These are phyloP conservation scores for Leccinum fibrillosum DNA, from an alignment of 768 basidiomycete genomes.

Conservation along the genomic window DNA sequence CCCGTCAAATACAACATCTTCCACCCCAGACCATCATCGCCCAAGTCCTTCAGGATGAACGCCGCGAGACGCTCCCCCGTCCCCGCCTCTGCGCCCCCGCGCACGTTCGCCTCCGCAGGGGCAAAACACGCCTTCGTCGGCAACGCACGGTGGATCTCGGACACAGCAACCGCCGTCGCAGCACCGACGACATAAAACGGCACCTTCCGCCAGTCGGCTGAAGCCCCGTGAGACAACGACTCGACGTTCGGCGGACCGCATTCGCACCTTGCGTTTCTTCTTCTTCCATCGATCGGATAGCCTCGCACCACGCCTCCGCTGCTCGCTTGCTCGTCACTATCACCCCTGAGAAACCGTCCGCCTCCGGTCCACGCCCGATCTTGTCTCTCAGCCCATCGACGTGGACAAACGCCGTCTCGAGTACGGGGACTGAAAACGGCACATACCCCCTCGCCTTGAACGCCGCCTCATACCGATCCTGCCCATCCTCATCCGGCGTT, in stretches of 20 bases:
- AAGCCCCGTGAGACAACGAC: background rate
- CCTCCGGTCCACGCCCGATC: conserved; percentile 37
- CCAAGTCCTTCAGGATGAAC: conserved; percentile 50
- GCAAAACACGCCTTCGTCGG: conserved; percentile 37
- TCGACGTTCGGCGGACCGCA: background rate
- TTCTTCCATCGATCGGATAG: conserved; percentile 21
- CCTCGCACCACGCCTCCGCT: conserved; percentile 65
- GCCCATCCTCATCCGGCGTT: conserved; percentile 29
- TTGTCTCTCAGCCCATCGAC: conserved; percentile 40
- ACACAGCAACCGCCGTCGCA: conserved; percentile 52
- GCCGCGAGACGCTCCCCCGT: conserved; percentile 64
- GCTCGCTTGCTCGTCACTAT: conserved; percentile 78
- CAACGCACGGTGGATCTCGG: conserved; percentile 21
- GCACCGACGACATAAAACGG: conserved; percentile 83
- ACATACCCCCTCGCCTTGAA: conserved; percentile 48
- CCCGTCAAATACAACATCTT: conserved; percentile 73
- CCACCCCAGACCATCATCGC: conserved; percentile 7
- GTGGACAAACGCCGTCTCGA: conserved; percentile 63
- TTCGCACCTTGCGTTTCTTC: conserved; percentile 12
- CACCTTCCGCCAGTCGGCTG: conserved; percentile 48
- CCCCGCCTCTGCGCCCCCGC: conserved; percentile 53
- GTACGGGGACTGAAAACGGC: conserved; percentile 62
- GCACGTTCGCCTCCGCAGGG: conserved; percentile 31
- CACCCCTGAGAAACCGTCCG: conserved; percentile 47
- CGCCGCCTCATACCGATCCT: conserved; percentile 58